Conservation (phyloP, 2,329 filamentous ascomycete species). For the Beauveria scarabaeidicola region DNA sequence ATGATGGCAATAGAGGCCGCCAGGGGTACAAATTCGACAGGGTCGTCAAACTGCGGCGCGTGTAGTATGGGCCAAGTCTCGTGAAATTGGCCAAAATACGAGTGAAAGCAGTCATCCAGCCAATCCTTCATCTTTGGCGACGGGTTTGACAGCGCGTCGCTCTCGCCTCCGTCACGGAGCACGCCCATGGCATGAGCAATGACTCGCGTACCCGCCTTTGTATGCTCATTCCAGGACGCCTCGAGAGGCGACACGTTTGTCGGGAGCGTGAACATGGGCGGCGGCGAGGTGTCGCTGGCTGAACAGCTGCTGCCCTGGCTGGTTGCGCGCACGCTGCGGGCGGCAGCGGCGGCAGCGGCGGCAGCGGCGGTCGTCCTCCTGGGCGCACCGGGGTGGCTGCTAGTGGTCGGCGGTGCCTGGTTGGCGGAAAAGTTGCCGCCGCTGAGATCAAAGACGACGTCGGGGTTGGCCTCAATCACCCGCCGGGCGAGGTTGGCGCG, state of each 20-base stretch:
- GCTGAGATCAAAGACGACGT: constrained; percentile 5
- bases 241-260: background rate
- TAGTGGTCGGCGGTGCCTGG: background rate
- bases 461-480: constrained; percentile 4
- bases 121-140: constrained; percentile 14
- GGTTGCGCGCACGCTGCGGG: background rate
- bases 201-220: constrained; percentile 1
- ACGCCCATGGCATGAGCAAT: constrained; percentile 7
- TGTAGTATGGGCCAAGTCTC: constrained; percentile 34
- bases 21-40: constrained; percentile 16
- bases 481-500: constrained; percentile 13
- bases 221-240: constrained; percentile 5
- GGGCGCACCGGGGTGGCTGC: background rate
- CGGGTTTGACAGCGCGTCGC: constrained; percentile 8
- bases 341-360: background rate
- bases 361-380: background rate
- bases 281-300: background rate
- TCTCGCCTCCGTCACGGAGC: background rate
- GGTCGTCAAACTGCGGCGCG: constrained; percentile 26
- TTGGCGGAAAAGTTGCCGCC: constrained; percentile 6
- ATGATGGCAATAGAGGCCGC: constrained; percentile 29
- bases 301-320: constrained; percentile 1
- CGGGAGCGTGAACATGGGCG: background rate
- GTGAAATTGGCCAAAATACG: constrained; percentile 33
- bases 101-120: constrained; percentile 17